Base-by-base conservation (phyloP, 2,329 filamentous ascomycete genomes). In the Sporothrix humicola region DNA sequence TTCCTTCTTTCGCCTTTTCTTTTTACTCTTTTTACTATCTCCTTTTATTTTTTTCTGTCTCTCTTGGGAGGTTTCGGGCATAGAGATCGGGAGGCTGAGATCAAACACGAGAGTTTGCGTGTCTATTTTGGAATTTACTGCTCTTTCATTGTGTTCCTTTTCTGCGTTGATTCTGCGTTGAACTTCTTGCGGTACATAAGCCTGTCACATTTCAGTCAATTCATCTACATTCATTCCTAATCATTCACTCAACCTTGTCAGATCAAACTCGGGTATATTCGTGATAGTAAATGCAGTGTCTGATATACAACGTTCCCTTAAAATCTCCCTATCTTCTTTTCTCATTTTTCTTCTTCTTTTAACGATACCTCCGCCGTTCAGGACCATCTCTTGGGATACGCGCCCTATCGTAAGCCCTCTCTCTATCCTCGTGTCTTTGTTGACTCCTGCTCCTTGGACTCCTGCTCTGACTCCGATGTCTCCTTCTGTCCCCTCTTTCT, bases 51-150 rank as follows among this genome's bases (percentile, higher is more conserved):
- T n/a, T n/a, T 20, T 63, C 37, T 44, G 26, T 56, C 15, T 52
- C 6, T 52, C 31, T 13, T 68, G 46, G 61, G 46, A 52, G 65
- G 65, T 37, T 37, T 20, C 20, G 44, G 65, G 65, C 61, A 66
- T 66, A 52, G 44, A 50, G 65, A 37, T 15, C 23, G 65, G 65
- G 23, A 50, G 44, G 15, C n/a, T 50, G 52, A 58, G 54, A 58
- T 26, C n/a, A 46, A 10, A 54, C 26, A 42, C n/a, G 42, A 17
- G 46, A 52, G 52, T 12, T n/a, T 15, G 20, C 23, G 23, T 20
- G 63, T 31, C 7, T 68, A 13, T 68, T 48, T 52, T 66, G 63
- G 44, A 52, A 68, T 68, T 52, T 68, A 52, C 17, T 56, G 5
- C 20, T 17, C 3, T 48, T 59, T 50, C 54, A 8, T 17, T 44